Percentiles rank a stretch among this genome's conserved stretches.
phyloP scores from a whole-genome alignment of 1,284 basidiomycete genomes.

The Cryptococcus sp. region DNA sequence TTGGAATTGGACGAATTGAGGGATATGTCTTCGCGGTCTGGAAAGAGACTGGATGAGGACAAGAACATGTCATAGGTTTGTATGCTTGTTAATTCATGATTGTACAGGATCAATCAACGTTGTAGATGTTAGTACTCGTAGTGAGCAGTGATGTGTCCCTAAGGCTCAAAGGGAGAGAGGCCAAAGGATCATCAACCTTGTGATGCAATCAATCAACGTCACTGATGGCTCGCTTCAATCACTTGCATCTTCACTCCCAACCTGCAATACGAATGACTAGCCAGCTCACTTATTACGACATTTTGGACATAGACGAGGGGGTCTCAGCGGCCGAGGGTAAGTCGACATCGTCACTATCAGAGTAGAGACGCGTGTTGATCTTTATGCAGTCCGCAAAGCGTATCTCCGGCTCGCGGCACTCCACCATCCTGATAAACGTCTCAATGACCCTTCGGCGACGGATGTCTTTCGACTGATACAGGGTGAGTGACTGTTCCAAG shows the following conservation, averaged over 20 bases:
- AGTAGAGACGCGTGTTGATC: neutral
- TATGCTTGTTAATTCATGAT: neutral
- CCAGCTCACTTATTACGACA: constrained; percentile 20
- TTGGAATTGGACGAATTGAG: constrained; percentile 10
- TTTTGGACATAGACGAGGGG: constrained; percentile 21
- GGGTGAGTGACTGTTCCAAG: constrained; percentile 14
- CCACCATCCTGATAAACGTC: constrained; percentile 27
- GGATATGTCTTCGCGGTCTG: neutral
- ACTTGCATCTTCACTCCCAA: too few relatives aligned
- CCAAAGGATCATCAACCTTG: too few relatives aligned
- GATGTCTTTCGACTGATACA: constrained; percentile 24
- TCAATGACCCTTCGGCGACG: constrained; percentile 16
- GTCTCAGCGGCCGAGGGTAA: constrained; percentile 18
- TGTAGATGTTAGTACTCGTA: too few relatives aligned
- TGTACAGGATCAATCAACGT: neutral
- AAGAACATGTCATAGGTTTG: neutral
- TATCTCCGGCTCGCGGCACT: constrained; percentile 24
- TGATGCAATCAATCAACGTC: too few relatives aligned
- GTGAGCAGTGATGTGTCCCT: too few relatives aligned
- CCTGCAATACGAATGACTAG: too few relatives aligned
- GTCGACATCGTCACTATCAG: constrained; percentile 5
- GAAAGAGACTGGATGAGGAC: constrained; percentile 4
- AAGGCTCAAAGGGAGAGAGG: too few relatives aligned
- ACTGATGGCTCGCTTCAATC: too few relatives aligned
- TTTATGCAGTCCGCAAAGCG: constrained; percentile 26